Percentiles rank a stretch among this genome's conserved stretches.
These are phyloP conservation scores for Paramecium bursaria DNA, from an alignment of 73 alveolate genomes.

Conservation along the genomic window DNA sequence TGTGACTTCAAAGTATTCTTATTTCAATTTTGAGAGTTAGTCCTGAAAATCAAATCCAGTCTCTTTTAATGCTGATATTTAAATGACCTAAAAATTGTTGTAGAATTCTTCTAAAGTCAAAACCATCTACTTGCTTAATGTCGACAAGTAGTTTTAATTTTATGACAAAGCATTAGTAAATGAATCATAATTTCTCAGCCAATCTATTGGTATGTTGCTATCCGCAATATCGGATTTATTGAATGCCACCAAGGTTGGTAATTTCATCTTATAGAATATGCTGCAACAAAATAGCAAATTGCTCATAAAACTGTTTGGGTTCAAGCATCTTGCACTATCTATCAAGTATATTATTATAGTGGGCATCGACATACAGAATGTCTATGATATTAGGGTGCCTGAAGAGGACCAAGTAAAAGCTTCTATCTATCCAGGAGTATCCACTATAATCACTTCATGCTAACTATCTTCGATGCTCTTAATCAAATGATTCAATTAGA, in stretches of 20 bases:
- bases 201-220: conserved; percentile 49
- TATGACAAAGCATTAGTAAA: conserved; percentile 33
- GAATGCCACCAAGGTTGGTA: conserved; percentile 92
- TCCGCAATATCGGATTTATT: conserved; percentile 89
- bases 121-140: conserved; percentile 69
- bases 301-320: conserved; percentile 97
- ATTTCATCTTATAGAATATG: conserved; percentile 90
- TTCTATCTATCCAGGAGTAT: conserved; percentile 98
- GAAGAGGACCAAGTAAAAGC: conserved; percentile 97
- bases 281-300: conserved; percentile 94
- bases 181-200: conserved; percentile 62
- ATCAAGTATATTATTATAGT: conserved; percentile 89
- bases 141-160: conserved; percentile 56
- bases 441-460: conserved; percentile 80
- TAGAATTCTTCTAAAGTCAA: conserved; percentile 66
- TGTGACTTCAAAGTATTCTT: conserved; percentile 46
- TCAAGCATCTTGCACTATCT: conserved; percentile 92
- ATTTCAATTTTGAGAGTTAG: conserved; percentile 18
- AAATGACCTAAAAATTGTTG: conserved; percentile 51
- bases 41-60: conserved; percentile 63
- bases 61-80: conserved; percentile 57
- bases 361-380: conserved; percentile 91
- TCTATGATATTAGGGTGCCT: conserved; percentile 92
- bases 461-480: conserved; percentile 57
- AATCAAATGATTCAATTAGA: conserved; percentile 85